Percentiles rank a stretch among this genome's conserved stretches.
Evolutionary conservation across 805 yeast species (phyloP).

Genomic region (Candida maris): DNA sequence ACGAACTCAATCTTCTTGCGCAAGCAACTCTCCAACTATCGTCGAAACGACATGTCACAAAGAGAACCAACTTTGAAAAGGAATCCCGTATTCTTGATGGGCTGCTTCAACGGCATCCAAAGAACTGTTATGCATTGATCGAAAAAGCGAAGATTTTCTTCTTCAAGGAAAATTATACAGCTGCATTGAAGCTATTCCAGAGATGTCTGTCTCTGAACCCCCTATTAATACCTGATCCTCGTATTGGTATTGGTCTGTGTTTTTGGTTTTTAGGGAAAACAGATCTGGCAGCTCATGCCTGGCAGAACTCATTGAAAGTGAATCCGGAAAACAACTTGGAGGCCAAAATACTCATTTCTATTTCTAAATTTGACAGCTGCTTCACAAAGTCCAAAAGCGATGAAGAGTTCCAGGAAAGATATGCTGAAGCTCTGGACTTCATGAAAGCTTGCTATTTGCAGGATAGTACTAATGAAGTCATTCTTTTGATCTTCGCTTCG

Average conservation of each 20-base stretch:
- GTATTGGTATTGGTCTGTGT: slow-evolving; percentile 92
- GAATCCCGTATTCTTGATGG: slow-evolving; percentile 69
- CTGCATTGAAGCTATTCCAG: slow-evolving; percentile 80
- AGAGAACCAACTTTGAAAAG: slow-evolving; percentile 60
- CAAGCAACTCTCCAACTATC: slow-evolving; percentile 62
- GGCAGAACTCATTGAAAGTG: slow-evolving; percentile 75
- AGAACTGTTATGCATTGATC: slow-evolving; percentile 70
- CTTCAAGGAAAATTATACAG: slow-evolving; percentile 65
- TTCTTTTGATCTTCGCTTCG: slow-evolving; percentile 64
- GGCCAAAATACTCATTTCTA: slow-evolving; percentile 61
- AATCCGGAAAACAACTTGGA: slow-evolving; percentile 51
- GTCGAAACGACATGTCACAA: slow-evolving; percentile 60
- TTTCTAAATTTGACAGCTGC: slow-evolving; percentile 65
- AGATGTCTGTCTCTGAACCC: slow-evolving; percentile 76
- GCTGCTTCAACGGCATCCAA: slow-evolving; percentile 49
- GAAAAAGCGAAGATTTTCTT: slow-evolving; percentile 83
- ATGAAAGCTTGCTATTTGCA: slow-evolving; percentile 38
- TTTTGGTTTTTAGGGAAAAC: slow-evolving; percentile 84
- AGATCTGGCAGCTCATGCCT: slow-evolving; percentile 71
- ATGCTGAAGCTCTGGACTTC: slow-evolving; percentile 55
- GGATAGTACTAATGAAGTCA: slow-evolving; percentile 51
- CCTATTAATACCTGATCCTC: slow-evolving; percentile 78
- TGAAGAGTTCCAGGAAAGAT: slow-evolving; percentile 57
- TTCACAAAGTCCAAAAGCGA: slow-evolving; percentile 53
- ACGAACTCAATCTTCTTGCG: slow-evolving; percentile 54